These are phyloP conservation scores for Malassezia sp. DNA, from an alignment of 1,284 basidiomycete species.

Conservation along the genomic window DNA sequence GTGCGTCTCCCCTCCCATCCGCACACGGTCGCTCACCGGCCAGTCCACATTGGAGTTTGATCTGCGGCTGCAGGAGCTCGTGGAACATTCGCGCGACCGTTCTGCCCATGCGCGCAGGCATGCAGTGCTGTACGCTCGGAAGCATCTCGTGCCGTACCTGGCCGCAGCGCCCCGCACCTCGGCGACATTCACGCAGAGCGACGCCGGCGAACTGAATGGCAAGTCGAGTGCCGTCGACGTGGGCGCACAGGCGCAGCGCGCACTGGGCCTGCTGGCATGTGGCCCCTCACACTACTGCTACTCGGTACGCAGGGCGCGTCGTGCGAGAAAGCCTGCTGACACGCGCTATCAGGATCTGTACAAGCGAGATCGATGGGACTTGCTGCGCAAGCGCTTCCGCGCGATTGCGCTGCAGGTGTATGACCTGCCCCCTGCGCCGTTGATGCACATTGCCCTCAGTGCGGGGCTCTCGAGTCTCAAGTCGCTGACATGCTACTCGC, in stretches of 20 bases:
- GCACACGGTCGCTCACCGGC: no score
- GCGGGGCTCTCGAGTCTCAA: slow-evolving; percentile 36
- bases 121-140: slow-evolving; percentile 74
- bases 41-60: slow-evolving; percentile 82
- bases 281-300: slow-evolving; percentile 5
- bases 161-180: slow-evolving; percentile 55
- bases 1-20: slow-evolving; percentile 2
- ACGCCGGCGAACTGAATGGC: no score
- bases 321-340: no score
- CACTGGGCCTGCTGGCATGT: slow-evolving; percentile 36
- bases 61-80: slow-evolving; percentile 85
- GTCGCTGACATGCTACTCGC: slow-evolving; percentile 27
- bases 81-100: slow-evolving; percentile 58
- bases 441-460: slow-evolving; percentile 37
- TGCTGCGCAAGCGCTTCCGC: slow-evolving; percentile 24
- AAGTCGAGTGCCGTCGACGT: no score
- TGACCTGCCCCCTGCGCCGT: slow-evolving; percentile 25
- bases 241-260: slow-evolving; percentile 12
- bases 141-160: slow-evolving; percentile 55
- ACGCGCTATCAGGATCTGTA: slow-evolving; percentile 41
- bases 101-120: slow-evolving; percentile 50
- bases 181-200: background rate
- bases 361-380: slow-evolving; percentile 17
- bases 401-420: slow-evolving; percentile 28
- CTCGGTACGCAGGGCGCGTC: slow-evolving; percentile 7